phyloP scores from a whole-genome alignment of 768 basidiomycete species.

The Coprinopsis strossmayeri region DNA sequence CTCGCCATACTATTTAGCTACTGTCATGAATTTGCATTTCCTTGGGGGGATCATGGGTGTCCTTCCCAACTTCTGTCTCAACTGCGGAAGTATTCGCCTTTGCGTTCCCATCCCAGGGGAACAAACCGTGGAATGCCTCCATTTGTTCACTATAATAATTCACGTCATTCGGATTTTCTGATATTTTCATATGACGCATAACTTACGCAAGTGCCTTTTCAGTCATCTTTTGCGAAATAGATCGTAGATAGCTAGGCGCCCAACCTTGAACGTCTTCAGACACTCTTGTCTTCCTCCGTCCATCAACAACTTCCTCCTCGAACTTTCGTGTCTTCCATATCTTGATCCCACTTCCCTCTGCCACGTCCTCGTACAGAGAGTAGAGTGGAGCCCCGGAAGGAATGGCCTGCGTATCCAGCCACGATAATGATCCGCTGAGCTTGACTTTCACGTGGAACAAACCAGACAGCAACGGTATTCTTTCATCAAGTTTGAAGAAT shows the following conservation, averaged over 20 bases:
- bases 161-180: background rate
- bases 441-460: slow-evolving; percentile 20
- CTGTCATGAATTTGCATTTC: too few species aligned
- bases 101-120: too few species aligned
- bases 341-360: slow-evolving; percentile 14
- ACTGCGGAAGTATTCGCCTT: too few species aligned
- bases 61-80: too few species aligned
- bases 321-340: slow-evolving; percentile 27
- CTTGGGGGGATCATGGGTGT: too few species aligned
- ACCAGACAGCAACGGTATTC: slow-evolving; percentile 25
- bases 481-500: slow-evolving; percentile 25
- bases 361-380: slow-evolving; percentile 25
- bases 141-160: background rate
- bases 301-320: slow-evolving; percentile 17
- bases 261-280: slow-evolving; percentile 25
- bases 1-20: too few species aligned
- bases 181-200: background rate
- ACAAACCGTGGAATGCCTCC: background rate
- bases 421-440: slow-evolving; percentile 26
- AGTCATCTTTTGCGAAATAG: slow-evolving; percentile 22
- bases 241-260: slow-evolving; percentile 20
- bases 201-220: slow-evolving; percentile 22
- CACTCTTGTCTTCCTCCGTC: slow-evolving; percentile 17
- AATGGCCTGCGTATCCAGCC: slow-evolving; percentile 18
- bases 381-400: slow-evolving; percentile 10